These are phyloP conservation scores for Chaetomiaceae sp. DNA, from an alignment of 2,329 filamentous ascomycete species.

Conservation along the genomic window DNA sequence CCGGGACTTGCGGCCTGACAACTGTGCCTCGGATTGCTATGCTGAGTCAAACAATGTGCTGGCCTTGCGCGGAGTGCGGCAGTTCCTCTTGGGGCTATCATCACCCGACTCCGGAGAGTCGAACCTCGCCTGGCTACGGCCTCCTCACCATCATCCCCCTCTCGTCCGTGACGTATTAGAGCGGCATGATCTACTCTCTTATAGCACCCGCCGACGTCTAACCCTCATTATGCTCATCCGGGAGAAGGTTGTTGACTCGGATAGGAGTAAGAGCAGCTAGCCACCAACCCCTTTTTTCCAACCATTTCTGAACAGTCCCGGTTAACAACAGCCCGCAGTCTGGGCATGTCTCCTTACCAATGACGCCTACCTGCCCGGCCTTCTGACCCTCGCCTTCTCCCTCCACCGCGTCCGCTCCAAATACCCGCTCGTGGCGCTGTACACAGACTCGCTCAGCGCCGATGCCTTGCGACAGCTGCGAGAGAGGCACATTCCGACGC, in stretches of 20 bases:
- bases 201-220: no score
- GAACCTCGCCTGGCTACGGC: no score
- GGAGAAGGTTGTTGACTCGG: constrained; percentile 33
- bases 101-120: no score
- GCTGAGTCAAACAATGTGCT: no score
- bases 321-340: constrained; percentile 31
- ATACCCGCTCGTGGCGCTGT: constrained; percentile 77
- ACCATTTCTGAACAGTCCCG: background rate
- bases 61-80: no score
- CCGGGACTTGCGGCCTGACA: no score
- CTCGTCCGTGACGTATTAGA: no score
- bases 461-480: constrained; percentile 59
- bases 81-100: no score
- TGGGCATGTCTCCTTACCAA: constrained; percentile 89
- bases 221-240: constrained; percentile 5
- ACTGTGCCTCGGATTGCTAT: no score
- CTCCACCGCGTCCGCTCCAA: constrained; percentile 58
- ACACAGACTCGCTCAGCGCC: constrained; percentile 67
- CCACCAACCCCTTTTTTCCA: no score
- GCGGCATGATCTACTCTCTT: no score
- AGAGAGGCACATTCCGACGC: constrained; percentile 60
- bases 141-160: no score
- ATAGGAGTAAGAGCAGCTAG: constrained; percentile 31
- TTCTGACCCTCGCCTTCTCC: constrained; percentile 74
- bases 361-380: constrained; percentile 70